Evolutionary conservation across 2,329 filamentous ascomycete species (phyloP).

Genomic region (Aspergillus sojae): DNA sequence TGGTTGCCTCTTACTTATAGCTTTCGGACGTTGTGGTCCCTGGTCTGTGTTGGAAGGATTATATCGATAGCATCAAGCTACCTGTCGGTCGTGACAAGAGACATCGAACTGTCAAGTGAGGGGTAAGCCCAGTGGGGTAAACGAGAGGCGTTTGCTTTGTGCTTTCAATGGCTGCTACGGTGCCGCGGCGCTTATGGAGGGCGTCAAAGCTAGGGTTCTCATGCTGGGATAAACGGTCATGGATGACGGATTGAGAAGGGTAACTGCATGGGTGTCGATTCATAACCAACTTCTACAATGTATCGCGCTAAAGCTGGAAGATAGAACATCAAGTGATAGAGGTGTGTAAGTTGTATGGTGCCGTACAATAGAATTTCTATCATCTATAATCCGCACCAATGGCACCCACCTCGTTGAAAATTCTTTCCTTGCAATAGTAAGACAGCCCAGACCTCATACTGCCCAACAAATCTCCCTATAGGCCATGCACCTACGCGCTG

Average conservation of each 20-base stretch:
- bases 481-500: neutral
- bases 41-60: neutral
- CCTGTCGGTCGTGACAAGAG: neutral
- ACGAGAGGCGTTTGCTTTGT: neutral
- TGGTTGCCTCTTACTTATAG: neutral
- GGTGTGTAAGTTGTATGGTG: neutral
- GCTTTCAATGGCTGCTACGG: neutral
- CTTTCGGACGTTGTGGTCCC: neutral
- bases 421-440: neutral
- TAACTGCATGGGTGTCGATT: neutral
- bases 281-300: neutral
- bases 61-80: neutral
- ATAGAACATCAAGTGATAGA: neutral
- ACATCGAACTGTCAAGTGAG: neutral
- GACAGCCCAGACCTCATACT: neutral
- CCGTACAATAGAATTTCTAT: neutral
- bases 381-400: neutral
- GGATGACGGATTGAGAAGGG: neutral
- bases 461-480: neutral
- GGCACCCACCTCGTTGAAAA: neutral
- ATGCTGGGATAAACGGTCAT: neutral
- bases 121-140: conserved; percentile 2
- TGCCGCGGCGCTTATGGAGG: neutral
- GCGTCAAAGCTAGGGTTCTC: neutral
- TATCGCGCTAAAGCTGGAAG: neutral